Base-by-base conservation (phyloP, 192 early-diverging fungal genomes). In the Phlyctochytrium bullatum region DNA sequence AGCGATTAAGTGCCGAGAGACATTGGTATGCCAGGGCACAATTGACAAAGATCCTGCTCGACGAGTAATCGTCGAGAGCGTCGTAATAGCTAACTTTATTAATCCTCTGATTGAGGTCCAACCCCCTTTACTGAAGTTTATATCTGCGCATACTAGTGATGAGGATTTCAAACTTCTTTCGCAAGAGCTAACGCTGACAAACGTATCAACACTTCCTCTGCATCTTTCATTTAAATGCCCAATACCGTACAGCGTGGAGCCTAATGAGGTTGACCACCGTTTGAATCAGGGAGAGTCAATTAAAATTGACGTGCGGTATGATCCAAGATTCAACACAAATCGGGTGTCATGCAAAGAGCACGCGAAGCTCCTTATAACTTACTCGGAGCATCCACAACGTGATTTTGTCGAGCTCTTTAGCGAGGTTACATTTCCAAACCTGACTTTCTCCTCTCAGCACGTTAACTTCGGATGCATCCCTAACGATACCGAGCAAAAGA, bases 11-110 rank as follows among this genome's bases (percentile, higher is more conserved):
- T 61, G 68, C 35, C 67, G 54, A 20, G 83, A 87, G 56, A 77
- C 59, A n/a, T 51, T 83, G 17, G 33, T 76, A 0, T 87, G 83
- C 52, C 79, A 83, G 34, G 73, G 67, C 30, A 72, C 71, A 3
- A 73, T 81, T 32, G 83, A 85, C 27, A 83, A 83, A 56, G 83
- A 87, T 52, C 85, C 85, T 1, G 74, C 79, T 1, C 70, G 81
- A 33, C 57, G 70, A 32, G 34, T 64, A 20, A 59, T 87, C 3
- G 30, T 87, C 2, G 71, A 73, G 40, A 53, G 72, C 1, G 30
- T n/a, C 2, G 67, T 87, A 1, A 31, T 74, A 17, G 85, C 81
- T 3, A 85, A 80, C 35, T 87, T 87, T 66, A 72, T 87, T n/a
- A 81, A 72, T 54, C 85, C 85, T 2, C 64, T 87, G 24, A 57